Conservation (phyloP, 139 green algal species). For the Pleodorina starrii region DNA sequence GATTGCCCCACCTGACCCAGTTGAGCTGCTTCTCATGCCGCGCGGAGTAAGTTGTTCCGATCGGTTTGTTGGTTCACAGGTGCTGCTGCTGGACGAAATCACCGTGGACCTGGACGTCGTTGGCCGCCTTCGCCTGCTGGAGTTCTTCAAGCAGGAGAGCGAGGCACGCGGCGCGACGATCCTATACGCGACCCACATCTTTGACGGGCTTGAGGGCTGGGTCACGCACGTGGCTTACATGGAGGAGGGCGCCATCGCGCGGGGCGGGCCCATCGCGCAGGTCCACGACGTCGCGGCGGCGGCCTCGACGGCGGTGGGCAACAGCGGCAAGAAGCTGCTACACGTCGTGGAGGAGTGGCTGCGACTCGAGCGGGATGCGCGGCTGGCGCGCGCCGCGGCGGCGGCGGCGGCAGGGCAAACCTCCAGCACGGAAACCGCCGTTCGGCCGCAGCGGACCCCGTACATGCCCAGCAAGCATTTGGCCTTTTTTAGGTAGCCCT, state of each 20-base stretch:
- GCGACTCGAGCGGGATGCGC: conserved; percentile 71
- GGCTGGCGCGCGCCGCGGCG: conserved; percentile 25
- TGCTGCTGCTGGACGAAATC: conserved; percentile 98
- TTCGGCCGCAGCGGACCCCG: conserved; percentile 65
- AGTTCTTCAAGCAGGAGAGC: conserved; percentile 92
- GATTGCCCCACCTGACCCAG: too few relatives aligned
- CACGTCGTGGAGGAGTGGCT: conserved; percentile 90
- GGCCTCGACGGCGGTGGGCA: not conserved
- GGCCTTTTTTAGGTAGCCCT: conserved; percentile 80
- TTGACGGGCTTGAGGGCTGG: conserved; percentile 95
- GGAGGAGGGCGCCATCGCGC: conserved; percentile 78
- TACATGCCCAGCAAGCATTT: conserved; percentile 84
- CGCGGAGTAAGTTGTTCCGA: too few relatives aligned
- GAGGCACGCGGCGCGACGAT: conserved; percentile 86
- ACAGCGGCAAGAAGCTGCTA: conserved; percentile 77
- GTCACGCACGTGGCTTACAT: conserved; percentile 90
- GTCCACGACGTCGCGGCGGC: not conserved
- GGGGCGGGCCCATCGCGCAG: conserved; percentile 32
- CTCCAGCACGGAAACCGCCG: not conserved
- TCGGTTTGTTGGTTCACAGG: conserved; percentile 66
- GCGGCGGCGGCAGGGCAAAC: not conserved
- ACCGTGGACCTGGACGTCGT: conserved; percentile 99
- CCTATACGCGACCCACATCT: conserved; percentile 99
- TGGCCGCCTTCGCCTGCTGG: conserved; percentile 92
- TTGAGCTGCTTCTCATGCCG: too few relatives aligned